Conservation (phyloP, 169 alveolate species). For the Cryptosporidium sp. region DNA sequence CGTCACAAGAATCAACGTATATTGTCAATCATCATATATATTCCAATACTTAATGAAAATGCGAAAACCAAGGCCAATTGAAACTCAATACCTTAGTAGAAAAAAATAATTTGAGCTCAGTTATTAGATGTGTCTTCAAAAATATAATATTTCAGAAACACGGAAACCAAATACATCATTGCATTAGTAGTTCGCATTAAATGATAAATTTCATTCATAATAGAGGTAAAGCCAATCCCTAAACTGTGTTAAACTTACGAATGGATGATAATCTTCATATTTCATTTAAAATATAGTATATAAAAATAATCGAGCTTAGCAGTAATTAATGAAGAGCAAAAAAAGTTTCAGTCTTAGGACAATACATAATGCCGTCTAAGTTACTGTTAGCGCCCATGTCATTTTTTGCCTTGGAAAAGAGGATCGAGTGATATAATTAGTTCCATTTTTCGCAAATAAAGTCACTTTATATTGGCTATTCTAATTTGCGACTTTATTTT, state of each 20-base stretch:
- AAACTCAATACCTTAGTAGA: background rate
- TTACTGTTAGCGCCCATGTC: background rate
- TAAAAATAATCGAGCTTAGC: background rate
- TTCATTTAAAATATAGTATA: background rate
- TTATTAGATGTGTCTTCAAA: slow-evolving; percentile 44
- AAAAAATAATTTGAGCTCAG: slow-evolving; percentile 7
- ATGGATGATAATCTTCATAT: background rate
- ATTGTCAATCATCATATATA: slow-evolving; percentile 57
- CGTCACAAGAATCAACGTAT: slow-evolving; percentile 13
- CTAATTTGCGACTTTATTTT: background rate
- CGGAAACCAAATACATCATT: slow-evolving; percentile 76
- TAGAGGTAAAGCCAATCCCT: slow-evolving; percentile 1
- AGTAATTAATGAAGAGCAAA: background rate
- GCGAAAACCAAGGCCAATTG: background rate
- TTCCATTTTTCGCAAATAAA: background rate
- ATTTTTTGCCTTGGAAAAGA: background rate
- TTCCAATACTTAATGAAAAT: background rate
- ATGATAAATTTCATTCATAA: background rate
- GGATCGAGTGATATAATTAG: background rate
- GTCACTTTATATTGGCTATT: background rate
- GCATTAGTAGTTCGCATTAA: background rate
- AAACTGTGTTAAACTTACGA: background rate
- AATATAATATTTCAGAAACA: slow-evolving; percentile 66
- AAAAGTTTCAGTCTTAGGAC: background rate
- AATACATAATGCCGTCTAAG: slow-evolving; percentile 1